phyloP scores from a whole-genome alignment of 371 early-diverging fungal species.

The Haplosporangium sp. region DNA sequence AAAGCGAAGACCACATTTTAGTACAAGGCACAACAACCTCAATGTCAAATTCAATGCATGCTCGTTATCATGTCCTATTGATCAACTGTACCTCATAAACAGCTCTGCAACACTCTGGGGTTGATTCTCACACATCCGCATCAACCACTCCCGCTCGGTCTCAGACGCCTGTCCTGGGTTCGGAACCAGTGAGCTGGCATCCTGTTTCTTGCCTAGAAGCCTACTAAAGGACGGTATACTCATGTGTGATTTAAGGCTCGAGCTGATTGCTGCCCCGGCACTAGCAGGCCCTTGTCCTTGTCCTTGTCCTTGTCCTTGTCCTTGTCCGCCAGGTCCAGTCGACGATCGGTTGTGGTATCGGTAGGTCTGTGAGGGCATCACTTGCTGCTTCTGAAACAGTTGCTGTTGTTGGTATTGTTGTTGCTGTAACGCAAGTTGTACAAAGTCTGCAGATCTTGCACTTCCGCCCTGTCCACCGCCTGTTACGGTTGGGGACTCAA shows the following conservation, averaged over 20 bases:
- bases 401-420: conserved; percentile 31
- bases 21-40: background rate
- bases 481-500: conserved; percentile 27
- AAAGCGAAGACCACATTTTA: background rate
- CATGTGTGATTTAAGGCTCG: conserved; percentile 35
- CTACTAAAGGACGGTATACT: conserved; percentile 25
- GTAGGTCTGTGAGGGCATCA: conserved; percentile 41
- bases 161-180: conserved; percentile 62
- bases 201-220: conserved; percentile 36
- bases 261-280: conserved; percentile 26
- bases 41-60: no score
- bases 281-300: conserved; percentile 16
- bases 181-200: conserved; percentile 58
- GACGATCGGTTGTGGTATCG: conserved; percentile 51
- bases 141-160: conserved; percentile 62
- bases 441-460: conserved; percentile 51
- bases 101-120: conserved; percentile 67
- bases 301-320: conserved; percentile 8
- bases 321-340: conserved; percentile 29
- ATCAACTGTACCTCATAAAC: conserved; percentile 59
- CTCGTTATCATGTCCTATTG: background rate
- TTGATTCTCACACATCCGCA: conserved; percentile 58
- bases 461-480: conserved; percentile 25
- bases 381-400: conserved; percentile 29
- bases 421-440: conserved; percentile 24